Evolutionary conservation across 352 stramenopile genomes (phyloP).

Genomic region (Globisporangium heterothallicum): DNA sequence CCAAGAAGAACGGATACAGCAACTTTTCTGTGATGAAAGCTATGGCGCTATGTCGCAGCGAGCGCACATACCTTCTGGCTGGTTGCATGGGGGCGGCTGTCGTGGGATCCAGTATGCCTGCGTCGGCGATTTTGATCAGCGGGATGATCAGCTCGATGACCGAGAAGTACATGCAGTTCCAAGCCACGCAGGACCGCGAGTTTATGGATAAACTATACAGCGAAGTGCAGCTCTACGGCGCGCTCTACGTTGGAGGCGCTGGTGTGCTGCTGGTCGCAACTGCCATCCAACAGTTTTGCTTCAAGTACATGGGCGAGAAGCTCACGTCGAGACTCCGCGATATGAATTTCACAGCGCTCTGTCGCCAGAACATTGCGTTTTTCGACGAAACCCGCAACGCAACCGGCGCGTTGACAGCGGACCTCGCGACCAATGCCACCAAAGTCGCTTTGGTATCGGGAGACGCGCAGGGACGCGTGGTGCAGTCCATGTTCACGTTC

Average conservation of each 20-base stretch:
- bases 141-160: conserved; percentile 24
- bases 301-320: conserved; percentile 47
- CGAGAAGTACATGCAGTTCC: conserved; percentile 18
- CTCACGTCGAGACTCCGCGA: conserved; percentile 36
- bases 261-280: conserved; percentile 20
- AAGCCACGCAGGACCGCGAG: conserved; percentile 15
- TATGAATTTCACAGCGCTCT: conserved; percentile 43
- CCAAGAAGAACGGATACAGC: neutral
- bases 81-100: conserved; percentile 13
- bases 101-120: conserved; percentile 16
- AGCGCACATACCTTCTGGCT: neutral
- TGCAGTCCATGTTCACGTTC: conserved; percentile 35
- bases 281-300: conserved; percentile 34
- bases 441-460: conserved; percentile 41
- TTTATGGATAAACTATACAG: conserved; percentile 27
- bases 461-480: conserved; percentile 36
- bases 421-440: conserved; percentile 42
- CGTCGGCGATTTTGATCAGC: conserved; percentile 19
- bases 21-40: neutral
- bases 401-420: conserved; percentile 31
- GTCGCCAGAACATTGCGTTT: conserved; percentile 45
- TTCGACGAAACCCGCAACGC: conserved; percentile 32
- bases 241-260: conserved; percentile 32
- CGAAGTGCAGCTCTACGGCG: conserved; percentile 27
- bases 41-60: neutral